phyloP scores from a whole-genome alignment of 2,329 filamentous ascomycete genomes.

The Madurella mycetomatis region DNA sequence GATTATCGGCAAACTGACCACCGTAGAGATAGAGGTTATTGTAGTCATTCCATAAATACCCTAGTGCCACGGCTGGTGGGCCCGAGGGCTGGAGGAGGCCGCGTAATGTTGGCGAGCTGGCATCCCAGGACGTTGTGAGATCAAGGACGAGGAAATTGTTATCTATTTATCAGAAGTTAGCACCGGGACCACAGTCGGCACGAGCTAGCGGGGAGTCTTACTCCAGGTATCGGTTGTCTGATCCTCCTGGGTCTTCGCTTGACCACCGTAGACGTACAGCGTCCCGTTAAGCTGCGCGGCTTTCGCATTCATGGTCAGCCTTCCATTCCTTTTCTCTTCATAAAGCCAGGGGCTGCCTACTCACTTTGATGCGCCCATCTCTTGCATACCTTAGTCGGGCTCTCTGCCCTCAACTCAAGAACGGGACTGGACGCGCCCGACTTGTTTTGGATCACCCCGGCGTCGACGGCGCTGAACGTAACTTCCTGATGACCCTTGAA shows the following conservation, averaged over 20 bases:
- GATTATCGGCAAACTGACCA: constrained; percentile 65
- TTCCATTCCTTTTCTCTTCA: neutral
- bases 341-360: constrained; percentile 13
- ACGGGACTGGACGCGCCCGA: constrained; percentile 20
- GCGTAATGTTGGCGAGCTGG: constrained; percentile 56
- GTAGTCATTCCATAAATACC: constrained; percentile 72
- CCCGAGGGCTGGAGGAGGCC: constrained; percentile 48
- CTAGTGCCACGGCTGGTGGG: constrained; percentile 65
- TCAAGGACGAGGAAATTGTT: constrained; percentile 71
- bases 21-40: constrained; percentile 69
- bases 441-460: constrained; percentile 35
- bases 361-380: constrained; percentile 62
- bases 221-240: constrained; percentile 67
- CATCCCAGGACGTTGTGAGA: constrained; percentile 67
- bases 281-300: constrained; percentile 69
- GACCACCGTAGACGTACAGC: constrained; percentile 70
- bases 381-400: constrained; percentile 54
- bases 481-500: constrained; percentile 38
- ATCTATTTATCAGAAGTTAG: constrained; percentile 38
- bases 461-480: constrained; percentile 42
- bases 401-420: constrained; percentile 41
- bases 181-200: neutral
- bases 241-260: constrained; percentile 51
- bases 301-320: constrained; percentile 28
- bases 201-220: constrained; percentile 35